Evolutionary conservation across 257 asterid species (phyloP), one percentile per base, ranked within the genome.

Genomic region (Scutellaria barbata): DNA sequence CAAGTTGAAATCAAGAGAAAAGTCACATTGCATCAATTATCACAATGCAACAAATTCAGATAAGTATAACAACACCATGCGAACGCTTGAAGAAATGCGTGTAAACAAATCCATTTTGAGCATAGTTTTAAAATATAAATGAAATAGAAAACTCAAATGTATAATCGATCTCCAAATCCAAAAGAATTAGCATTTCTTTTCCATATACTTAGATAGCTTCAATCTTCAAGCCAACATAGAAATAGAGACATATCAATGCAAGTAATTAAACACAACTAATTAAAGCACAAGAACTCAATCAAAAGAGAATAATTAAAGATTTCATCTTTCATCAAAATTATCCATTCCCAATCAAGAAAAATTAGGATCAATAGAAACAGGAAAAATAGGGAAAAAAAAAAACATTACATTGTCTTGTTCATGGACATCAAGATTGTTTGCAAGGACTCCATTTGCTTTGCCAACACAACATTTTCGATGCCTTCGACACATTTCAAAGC

Each of bases 391-490:
- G 3, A n/a, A n/a, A n/a, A 14, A 25, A 8, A 33, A 33, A 40
- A 68, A 72, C 10, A 4, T 0, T 77, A 79, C 96, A 88, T 46
- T 7, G 90, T 90, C 78, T 72, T 86, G 81, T 78, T 85, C 74
- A 88, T 84, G 52, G 88, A 78, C 72, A 81, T 37, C 62, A 85
- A 12, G 67, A 84, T 80, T 17, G 13, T 78, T 25, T 83, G 91
- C 71, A 92, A 80, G 16, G 95, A 92, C 41, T 87, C 87, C 88
- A 85, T 79, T 77, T 92, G 97, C 83, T 86, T 92, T 6, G 66
- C 82, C 78, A 85, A 71, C 13, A 92, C 81, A 41, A 77, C 87
- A 76, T 74, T 70, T 72, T 85, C 80, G 40, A 92, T 79, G 55
- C 92, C 95, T 52, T 83, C 82, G 50, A 88, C 73, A 63, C 88